A percentile compares a stretch with the other conserved stretches of the same genome.
phyloP scores from a whole-genome alignment of 768 basidiomycete genomes.

The Suillus lakei region DNA sequence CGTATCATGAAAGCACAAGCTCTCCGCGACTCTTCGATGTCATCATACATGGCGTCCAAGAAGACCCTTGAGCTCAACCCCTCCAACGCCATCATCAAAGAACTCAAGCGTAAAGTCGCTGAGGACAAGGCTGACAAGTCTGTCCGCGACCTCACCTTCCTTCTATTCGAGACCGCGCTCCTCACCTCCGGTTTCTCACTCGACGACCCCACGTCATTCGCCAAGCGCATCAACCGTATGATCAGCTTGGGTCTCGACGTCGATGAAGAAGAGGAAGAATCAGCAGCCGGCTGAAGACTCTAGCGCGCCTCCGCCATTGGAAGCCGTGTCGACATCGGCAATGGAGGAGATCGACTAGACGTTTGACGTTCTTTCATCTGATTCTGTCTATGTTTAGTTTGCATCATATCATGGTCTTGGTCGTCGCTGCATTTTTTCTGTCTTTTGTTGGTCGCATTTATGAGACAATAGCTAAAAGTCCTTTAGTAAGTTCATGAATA shows the following conservation, averaged over 20 bases:
- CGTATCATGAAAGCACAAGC: slow-evolving; percentile 99
- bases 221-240: slow-evolving; percentile 97
- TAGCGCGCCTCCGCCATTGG: slow-evolving; percentile 56
- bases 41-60: slow-evolving; percentile 98
- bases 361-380: neutral
- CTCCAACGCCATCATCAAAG: slow-evolving; percentile 90
- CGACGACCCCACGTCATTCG: slow-evolving; percentile 93
- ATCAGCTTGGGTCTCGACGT: slow-evolving; percentile 90
- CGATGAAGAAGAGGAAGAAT: slow-evolving; percentile 69
- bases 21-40: slow-evolving; percentile 95
- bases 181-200: slow-evolving; percentile 95
- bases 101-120: slow-evolving; percentile 92
- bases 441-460: slow-evolving; percentile 29
- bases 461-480: slow-evolving; percentile 29
- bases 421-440: slow-evolving; percentile 23
- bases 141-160: slow-evolving; percentile 93
- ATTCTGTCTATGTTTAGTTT: slow-evolving; percentile 25
- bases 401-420: slow-evolving; percentile 22
- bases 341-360: slow-evolving; percentile 97
- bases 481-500: slow-evolving; percentile 20
- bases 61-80: slow-evolving; percentile 98
- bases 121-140: slow-evolving; percentile 99
- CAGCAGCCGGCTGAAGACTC: slow-evolving; percentile 49
- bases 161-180: slow-evolving; percentile 96
- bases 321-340: slow-evolving; percentile 71